Conservation (phyloP, 2,329 filamentous ascomycete genomes). For the Apiospora saccharicola region DNA sequence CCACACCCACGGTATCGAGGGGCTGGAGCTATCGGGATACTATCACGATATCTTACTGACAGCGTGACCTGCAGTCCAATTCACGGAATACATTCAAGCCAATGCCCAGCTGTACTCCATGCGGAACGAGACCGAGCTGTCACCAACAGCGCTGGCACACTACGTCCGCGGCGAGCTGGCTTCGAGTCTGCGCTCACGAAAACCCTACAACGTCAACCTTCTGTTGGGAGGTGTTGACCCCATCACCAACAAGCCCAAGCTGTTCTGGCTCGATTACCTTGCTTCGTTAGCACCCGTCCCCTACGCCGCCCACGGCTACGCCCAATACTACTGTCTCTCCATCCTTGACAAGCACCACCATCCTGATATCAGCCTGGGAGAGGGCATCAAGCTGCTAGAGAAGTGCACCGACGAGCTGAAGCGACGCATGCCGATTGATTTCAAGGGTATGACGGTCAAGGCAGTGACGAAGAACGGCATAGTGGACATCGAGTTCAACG, state of each 20-base stretch:
- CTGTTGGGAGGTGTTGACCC: conserved; percentile 93
- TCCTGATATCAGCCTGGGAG: conserved; percentile 86
- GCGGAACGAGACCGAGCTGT: conserved; percentile 94
- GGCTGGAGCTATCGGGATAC: not conserved
- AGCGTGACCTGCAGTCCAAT: conserved; percentile 77
- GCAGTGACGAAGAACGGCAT: conserved; percentile 95
- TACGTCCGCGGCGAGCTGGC: conserved; percentile 96
- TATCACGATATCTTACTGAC: not conserved
- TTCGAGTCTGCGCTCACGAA: conserved; percentile 85
- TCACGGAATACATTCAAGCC: conserved; percentile 98
- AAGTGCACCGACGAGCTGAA: conserved; percentile 98
- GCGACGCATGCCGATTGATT: conserved; percentile 95
- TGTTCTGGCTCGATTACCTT: conserved; percentile 98
- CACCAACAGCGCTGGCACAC: conserved; percentile 85
- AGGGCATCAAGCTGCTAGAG: conserved; percentile 89
- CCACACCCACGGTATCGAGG: not conserved
- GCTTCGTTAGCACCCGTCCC: conserved; percentile 87
- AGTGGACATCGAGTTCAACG: conserved; percentile 82
- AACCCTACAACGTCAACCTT: conserved; percentile 96
- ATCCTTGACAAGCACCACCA: conserved; percentile 99
- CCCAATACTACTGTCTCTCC: conserved; percentile 98
- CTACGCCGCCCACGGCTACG: conserved; percentile 97
- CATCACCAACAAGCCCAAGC: conserved; percentile 86
- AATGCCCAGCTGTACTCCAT: conserved; percentile 98
- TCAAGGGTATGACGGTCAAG: conserved; percentile 97